A percentile compares a stretch with the other conserved stretches of the same genome.
phyloP scores from a whole-genome alignment of 176 grass and related monocot genomes.

The Triticum timopheevii region DNA sequence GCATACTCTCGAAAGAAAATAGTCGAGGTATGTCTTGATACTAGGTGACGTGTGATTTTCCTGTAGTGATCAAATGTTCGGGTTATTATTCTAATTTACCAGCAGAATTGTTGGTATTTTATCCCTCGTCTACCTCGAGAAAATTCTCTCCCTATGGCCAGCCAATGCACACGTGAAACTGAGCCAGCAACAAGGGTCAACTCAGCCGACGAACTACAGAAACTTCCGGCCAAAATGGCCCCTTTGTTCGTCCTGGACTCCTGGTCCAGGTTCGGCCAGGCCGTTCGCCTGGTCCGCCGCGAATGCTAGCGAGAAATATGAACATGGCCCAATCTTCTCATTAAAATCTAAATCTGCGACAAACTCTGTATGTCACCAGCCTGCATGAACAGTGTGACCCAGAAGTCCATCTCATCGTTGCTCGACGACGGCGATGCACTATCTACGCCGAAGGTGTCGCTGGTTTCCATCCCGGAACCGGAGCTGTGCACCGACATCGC shows the following conservation, averaged over 20 bases:
- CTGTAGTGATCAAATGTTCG: no score
- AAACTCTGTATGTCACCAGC: constrained; percentile 47
- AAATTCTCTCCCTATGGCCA: neutral
- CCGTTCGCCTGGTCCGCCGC: neutral
- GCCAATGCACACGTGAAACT: neutral
- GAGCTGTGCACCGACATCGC: constrained; percentile 27
- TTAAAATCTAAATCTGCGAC: constrained; percentile 38
- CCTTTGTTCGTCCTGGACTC: neutral
- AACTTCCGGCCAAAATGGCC: neutral
- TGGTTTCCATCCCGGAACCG: constrained; percentile 14
- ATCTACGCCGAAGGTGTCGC: neutral
- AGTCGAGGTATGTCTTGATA: no score
- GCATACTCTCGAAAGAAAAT: no score
- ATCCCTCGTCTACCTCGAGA: no score
- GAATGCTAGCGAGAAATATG: neutral
- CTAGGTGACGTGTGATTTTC: no score
- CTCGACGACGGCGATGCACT: neutral
- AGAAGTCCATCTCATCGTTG: constrained; percentile 64
- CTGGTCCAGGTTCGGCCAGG: neutral
- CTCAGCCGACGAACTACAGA: neutral
- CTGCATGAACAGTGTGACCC: constrained; percentile 62
- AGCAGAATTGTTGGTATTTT: no score
- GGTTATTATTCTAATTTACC: no score
- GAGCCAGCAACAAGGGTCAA: neutral
- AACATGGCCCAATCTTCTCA: neutral